Conservation (phyloP, 257 asterid species). For the Mentha longifolia region DNA sequence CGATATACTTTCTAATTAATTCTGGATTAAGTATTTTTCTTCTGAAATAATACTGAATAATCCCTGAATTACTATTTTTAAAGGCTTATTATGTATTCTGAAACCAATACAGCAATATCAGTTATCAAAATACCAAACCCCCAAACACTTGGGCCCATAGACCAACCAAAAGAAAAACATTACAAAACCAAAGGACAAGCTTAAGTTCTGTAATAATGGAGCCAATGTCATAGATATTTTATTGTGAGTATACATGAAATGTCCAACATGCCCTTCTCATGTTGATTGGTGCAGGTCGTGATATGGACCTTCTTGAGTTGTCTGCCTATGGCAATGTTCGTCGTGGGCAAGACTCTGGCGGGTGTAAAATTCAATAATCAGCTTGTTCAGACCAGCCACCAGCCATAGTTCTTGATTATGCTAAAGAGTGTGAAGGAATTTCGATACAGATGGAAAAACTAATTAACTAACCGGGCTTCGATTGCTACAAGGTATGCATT, state of each 20-base stretch:
- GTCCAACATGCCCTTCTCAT: too few relatives aligned
- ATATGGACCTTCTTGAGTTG: slow-evolving; percentile 94
- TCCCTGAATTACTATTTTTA: not conserved
- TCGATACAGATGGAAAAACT: slow-evolving; percentile 6
- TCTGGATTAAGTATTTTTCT: not conserved
- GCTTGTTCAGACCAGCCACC: slow-evolving; percentile 6
- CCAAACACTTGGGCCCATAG: not conserved
- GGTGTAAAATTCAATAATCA: slow-evolving; percentile 73
- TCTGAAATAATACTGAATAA: not conserved
- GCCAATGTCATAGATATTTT: not conserved
- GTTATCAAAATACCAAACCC: not conserved
- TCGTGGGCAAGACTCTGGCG: slow-evolving; percentile 76
- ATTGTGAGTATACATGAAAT: too few relatives aligned
- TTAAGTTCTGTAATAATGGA: not conserved
- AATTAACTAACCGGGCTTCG: slow-evolving; percentile 9
- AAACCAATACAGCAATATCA: not conserved
- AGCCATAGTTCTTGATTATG: not conserved
- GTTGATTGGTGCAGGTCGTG: slow-evolving; percentile 62
- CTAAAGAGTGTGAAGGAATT: slow-evolving; percentile 4
- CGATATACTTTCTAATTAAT: not conserved
- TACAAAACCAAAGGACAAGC: not conserved
- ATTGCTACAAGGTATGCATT: slow-evolving; percentile 21
- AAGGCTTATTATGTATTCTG: not conserved
- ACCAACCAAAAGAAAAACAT: not conserved
- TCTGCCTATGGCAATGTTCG: slow-evolving; percentile 86